A percentile compares a stretch with the other conserved stretches of the same genome.
phyloP scores from a whole-genome alignment of 2,329 filamentous ascomycete genomes.

The Ceratocystis huliohia region DNA sequence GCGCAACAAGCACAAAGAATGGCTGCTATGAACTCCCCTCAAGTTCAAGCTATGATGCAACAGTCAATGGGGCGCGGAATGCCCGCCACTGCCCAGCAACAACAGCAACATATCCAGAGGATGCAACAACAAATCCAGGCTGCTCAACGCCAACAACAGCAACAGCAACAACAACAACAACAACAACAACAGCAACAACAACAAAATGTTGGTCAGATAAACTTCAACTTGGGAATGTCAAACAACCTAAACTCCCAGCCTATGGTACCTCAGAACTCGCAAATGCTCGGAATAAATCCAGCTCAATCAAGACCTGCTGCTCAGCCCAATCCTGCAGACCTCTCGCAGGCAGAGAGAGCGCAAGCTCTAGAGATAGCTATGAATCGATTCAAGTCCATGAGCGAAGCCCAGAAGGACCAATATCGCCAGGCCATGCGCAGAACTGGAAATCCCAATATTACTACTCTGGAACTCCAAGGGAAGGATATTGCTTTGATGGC shows the following conservation, averaged over 20 bases:
- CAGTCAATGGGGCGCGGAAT: constrained; percentile 25
- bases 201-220: constrained; percentile 28
- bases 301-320: constrained; percentile 21
- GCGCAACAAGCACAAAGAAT: constrained; percentile 10
- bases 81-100: constrained; percentile 24
- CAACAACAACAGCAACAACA: constrained; percentile 25
- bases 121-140: constrained; percentile 21
- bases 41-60: constrained; percentile 4
- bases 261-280: constrained; percentile 23
- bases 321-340: neutral
- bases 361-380: neutral
- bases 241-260: constrained; percentile 23
- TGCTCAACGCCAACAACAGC: constrained; percentile 27
- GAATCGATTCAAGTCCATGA: neutral
- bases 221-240: constrained; percentile 4
- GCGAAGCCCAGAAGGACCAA: constrained; percentile 12
- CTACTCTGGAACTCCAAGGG: neutral
- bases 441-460: neutral
- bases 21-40: neutral
- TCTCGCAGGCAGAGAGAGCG: neutral
- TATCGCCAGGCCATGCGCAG: neutral
- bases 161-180: constrained; percentile 25
- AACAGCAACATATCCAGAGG: constrained; percentile 20
- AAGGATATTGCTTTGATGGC: constrained; percentile 11
- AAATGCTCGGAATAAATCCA: constrained; percentile 25